These are phyloP conservation scores for Naganishia cerealis DNA, from an alignment of 1,284 basidiomycete genomes.

Conservation along the genomic window DNA sequence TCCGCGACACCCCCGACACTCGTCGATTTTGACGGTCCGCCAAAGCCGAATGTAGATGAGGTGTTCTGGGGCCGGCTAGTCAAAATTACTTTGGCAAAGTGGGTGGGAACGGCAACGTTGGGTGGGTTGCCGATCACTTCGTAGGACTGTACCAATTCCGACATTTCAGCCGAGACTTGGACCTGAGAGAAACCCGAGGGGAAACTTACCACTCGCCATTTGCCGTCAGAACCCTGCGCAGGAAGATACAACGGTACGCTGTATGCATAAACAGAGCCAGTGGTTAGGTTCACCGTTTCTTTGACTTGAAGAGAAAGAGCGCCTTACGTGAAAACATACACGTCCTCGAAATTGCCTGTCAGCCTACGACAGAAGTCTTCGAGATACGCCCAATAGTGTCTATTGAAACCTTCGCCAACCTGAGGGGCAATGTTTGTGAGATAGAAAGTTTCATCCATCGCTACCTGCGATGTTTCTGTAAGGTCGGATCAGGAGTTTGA, in stretches of 20 bases:
- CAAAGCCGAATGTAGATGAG: constrained; percentile 20
- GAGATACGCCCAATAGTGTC: constrained; percentile 96
- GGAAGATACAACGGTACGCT: not conserved
- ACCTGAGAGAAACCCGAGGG: constrained; percentile 4
- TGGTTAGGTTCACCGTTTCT: not conserved
- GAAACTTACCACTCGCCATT: constrained; percentile 81
- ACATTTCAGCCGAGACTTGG: not conserved
- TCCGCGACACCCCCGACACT: constrained; percentile 39
- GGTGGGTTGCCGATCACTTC: constrained; percentile 93
- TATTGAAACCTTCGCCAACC: constrained; percentile 94
- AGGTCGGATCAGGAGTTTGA: not conserved
- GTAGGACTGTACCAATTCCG: constrained; percentile 62
- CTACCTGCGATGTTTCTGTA: constrained; percentile 61
- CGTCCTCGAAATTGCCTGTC: constrained; percentile 81
- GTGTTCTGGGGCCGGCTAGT: constrained; percentile 67
- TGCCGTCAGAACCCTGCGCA: constrained; percentile 73
- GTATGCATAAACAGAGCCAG: not conserved
- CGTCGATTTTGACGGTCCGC: constrained; percentile 27
- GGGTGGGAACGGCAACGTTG: constrained; percentile 88
- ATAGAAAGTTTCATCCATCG: constrained; percentile 96
- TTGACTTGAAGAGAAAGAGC: not conserved
- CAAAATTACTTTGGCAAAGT: constrained; percentile 95
- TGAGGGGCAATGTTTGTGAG: constrained; percentile 97
- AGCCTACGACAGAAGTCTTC: constrained; percentile 93
- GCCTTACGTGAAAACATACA: constrained; percentile 87